phyloP scores from a whole-genome alignment of 1,284 basidiomycete genomes.

The Ustilago xerochloae region DNA sequence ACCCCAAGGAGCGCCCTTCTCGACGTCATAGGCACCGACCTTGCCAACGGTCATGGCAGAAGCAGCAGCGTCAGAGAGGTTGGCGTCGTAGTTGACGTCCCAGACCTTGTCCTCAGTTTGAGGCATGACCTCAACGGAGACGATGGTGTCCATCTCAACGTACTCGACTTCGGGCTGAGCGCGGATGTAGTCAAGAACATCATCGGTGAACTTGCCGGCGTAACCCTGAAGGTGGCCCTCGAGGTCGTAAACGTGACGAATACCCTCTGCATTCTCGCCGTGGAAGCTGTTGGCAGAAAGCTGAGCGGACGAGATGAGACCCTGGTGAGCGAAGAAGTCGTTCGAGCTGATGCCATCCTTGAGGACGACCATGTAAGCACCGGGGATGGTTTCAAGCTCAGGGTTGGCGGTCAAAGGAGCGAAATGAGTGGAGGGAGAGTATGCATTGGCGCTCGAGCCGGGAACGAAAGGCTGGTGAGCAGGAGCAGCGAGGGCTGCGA shows the following conservation, averaged over 20 bases:
- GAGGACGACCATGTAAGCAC: conserved; percentile 66
- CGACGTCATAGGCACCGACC: conserved; percentile 67
- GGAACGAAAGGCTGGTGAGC: conserved; percentile 53
- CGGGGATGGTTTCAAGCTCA: conserved; percentile 56
- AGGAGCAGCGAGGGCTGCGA: conserved; percentile 47
- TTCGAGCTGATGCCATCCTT: conserved; percentile 58
- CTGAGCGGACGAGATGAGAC: conserved; percentile 53
- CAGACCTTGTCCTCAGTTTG: conserved; percentile 58
- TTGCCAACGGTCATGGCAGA: conserved; percentile 59
- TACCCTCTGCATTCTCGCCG: conserved; percentile 47
- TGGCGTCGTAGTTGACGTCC: conserved; percentile 72
- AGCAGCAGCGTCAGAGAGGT: conserved; percentile 73
- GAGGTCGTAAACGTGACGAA: conserved; percentile 64
- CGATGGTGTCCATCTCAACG: conserved; percentile 81
- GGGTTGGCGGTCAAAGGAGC: conserved; percentile 53
- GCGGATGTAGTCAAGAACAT: conserved; percentile 82
- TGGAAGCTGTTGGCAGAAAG: conserved; percentile 52
- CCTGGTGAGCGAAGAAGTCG: conserved; percentile 59
- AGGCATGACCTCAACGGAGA: conserved; percentile 60
- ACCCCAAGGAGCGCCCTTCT: conserved; percentile 92
- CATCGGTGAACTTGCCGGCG: conserved; percentile 82
- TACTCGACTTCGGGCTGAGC: conserved; percentile 89
- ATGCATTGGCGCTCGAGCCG: conserved; percentile 41
- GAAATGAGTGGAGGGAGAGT: conserved; percentile 46
- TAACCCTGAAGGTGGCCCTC: conserved; percentile 76